Evolutionary conservation across 2,329 filamentous ascomycete genomes (phyloP), one percentile per base, ranked within the genome.

Genomic region (Trichoderma brevicompactum): DNA sequence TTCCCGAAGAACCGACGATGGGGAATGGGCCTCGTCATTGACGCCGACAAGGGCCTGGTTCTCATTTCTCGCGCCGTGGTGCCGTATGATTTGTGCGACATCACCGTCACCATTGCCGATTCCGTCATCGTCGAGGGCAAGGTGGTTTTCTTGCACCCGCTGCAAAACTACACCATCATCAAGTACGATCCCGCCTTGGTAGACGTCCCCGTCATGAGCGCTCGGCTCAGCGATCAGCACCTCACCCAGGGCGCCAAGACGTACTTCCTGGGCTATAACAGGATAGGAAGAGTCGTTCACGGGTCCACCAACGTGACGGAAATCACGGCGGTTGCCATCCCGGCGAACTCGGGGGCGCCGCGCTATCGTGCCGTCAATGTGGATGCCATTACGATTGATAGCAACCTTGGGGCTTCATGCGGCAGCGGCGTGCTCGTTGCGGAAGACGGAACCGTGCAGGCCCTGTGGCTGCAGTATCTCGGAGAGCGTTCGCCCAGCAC

Each of bases 191-290:
- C 95, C 1, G 88, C 86, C 44, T 85, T 99, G 17, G 96, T 98
- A n/a, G 88, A 96, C 73, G 95, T 94, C 2, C 94, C 95, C 0
- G 94, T 99, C 12, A 87, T 94, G 80, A 94, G 91, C 69, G 95
- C 96, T 5, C 91, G 87, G 72, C 84, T 99, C 56, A 92, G 92
- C 73, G 88, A 83, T 6, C 87, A 92, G 64, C 88, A 89, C 71
- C 92, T 98, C 75, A 94, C 92, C 59, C 95, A 98, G 80, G 95
- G 95, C 41, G 92, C 94, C 55, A 90, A 94, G 65, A 97, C 94
- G 0, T 94, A 97, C 70, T 99, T 99, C 78, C 91, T 99, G 68
- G 96, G 95, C n/a, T 96, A 97, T 81, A 99, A 99, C 75, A 89
- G 96, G 70, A 98, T 97, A 70, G 90, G 94, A 67, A 88, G 94